Percentiles rank a stretch among this genome's conserved stretches.
These are phyloP conservation scores for Annona squamosa DNA, from an alignment of 164 flowering plant species.

Conservation along the genomic window DNA sequence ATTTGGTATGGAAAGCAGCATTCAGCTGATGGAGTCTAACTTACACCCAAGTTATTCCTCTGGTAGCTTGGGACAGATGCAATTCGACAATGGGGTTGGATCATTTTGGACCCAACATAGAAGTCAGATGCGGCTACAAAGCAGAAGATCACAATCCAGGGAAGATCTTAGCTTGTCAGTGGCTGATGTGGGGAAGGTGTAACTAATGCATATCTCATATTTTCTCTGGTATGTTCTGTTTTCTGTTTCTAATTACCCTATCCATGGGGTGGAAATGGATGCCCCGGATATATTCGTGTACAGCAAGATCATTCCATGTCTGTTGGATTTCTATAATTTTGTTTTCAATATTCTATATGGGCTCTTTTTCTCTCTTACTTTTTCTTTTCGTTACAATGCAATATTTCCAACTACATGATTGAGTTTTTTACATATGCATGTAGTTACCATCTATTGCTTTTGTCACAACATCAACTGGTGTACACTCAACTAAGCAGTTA, in stretches of 20 bases:
- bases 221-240: conserved; percentile 20
- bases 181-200: conserved; percentile 60
- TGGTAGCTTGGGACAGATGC: conserved; percentile 87
- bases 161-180: conserved; percentile 85
- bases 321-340: neutral
- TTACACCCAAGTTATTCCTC: conserved; percentile 73
- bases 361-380: no score
- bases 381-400: no score
- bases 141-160: conserved; percentile 94
- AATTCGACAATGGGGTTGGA: conserved; percentile 53
- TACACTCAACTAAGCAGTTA: no score
- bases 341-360: neutral
- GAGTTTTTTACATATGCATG: no score
- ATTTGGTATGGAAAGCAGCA: conserved; percentile 53
- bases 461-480: no score
- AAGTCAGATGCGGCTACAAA: conserved; percentile 86
- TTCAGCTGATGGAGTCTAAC: conserved; percentile 68
- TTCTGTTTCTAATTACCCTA: neutral
- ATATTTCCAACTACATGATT: no score
- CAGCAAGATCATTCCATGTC: neutral
- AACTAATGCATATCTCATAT: conserved; percentile 12
- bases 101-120: conserved; percentile 78
- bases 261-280: neutral
- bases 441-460: no score
- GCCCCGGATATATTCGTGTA: neutral